Evolutionary conservation across 2,329 filamentous ascomycete genomes (phyloP).

Genomic region (Colletotrichum agaves): DNA sequence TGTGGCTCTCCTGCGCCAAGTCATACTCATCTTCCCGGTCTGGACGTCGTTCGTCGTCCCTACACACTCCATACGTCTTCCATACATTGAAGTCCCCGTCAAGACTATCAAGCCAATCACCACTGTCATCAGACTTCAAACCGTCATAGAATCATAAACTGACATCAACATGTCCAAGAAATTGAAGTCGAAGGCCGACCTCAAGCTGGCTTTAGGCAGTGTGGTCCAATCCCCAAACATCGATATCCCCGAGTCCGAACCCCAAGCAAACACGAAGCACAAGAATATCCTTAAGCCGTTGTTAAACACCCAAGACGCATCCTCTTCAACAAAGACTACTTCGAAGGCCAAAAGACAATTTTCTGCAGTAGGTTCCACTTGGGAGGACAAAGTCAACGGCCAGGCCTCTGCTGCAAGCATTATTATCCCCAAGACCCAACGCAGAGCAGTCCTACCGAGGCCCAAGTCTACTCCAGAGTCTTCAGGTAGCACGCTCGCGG

Average conservation of each 20-base stretch:
- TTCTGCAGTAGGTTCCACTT: too few relatives aligned
- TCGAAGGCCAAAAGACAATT: too few relatives aligned
- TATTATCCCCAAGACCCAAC: too few relatives aligned
- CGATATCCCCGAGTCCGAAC: neutral
- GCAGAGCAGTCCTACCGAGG: too few relatives aligned
- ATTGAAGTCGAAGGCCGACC: neutral
- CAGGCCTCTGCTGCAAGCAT: too few relatives aligned
- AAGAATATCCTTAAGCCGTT: too few relatives aligned
- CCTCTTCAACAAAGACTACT: too few relatives aligned
- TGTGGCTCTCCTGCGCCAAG: neutral
- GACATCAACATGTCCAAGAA: slow-evolving; percentile 8
- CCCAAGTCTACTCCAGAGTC: too few relatives aligned
- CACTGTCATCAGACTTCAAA: neutral
- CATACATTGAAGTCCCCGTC: neutral
- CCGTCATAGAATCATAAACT: neutral
- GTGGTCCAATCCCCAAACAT: neutral
- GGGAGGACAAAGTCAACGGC: too few relatives aligned
- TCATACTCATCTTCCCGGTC: neutral
- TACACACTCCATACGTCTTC: neutral
- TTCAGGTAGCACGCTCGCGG: too few relatives aligned
- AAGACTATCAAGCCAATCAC: neutral
- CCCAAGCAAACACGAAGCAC: too few relatives aligned
- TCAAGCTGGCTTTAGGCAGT: neutral
- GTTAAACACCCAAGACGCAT: too few relatives aligned
- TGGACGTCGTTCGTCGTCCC: neutral